phyloP scores from a whole-genome alignment of 2,329 filamentous ascomycete species.

The Botrytis porri region DNA sequence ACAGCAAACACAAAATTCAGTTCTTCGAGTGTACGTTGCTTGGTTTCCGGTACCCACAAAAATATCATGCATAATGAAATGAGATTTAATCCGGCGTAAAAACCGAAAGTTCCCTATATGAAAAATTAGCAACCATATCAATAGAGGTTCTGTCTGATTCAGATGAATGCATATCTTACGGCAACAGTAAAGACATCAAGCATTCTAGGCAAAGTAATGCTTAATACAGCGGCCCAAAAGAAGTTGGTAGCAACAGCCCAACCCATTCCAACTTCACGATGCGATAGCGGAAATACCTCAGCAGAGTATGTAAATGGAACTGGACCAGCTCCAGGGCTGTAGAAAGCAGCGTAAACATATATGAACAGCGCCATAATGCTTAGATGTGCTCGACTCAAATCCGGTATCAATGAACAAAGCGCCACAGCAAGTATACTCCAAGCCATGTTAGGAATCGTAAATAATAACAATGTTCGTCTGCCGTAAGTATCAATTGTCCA shows the following conservation, averaged over 20 bases:
- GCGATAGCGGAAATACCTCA: constrained; percentile 62
- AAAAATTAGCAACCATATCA: constrained; percentile 17
- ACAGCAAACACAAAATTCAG: constrained; percentile 47
- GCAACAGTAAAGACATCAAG: constrained; percentile 21
- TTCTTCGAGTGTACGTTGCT: constrained; percentile 42
- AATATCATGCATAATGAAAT: constrained; percentile 56
- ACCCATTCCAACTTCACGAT: constrained; percentile 62
- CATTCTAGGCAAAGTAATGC: constrained; percentile 46
- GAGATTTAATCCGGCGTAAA: constrained; percentile 55
- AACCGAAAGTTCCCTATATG: constrained; percentile 46
- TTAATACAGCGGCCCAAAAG: constrained; percentile 59
- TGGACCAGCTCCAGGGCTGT: constrained; percentile 62
- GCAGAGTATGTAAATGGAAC: constrained; percentile 62
- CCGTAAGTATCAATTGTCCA: constrained; percentile 64
- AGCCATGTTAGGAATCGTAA: constrained; percentile 66
- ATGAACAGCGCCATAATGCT: constrained; percentile 60
- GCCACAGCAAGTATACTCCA: constrained; percentile 62
- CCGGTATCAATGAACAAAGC: constrained; percentile 52
- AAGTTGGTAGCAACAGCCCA: constrained; percentile 61
- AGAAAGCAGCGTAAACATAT: constrained; percentile 65
- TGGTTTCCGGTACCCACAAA: constrained; percentile 57
- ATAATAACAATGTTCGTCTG: constrained; percentile 57
- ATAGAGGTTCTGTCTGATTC: not conserved
- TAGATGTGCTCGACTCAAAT: constrained; percentile 43
- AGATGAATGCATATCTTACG: not conserved